Evolutionary conservation across 176 grass and related monocot genomes (phyloP).

Genomic region (Ampelocalamus luodianensis): DNA sequence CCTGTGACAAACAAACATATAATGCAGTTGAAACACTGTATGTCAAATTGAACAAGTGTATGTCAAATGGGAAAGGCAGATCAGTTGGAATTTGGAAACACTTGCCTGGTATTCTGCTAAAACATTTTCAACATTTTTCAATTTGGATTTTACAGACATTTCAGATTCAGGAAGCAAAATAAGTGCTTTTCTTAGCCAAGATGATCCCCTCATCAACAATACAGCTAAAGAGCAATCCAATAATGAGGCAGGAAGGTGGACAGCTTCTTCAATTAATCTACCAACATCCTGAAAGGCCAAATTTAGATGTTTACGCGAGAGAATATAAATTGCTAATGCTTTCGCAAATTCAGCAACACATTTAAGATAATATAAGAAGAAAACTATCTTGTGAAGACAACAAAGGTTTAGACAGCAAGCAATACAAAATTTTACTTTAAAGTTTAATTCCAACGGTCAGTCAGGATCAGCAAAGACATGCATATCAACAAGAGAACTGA

Average conservation of each 20-base stretch:
- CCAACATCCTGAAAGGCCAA: constrained; percentile 74
- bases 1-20: constrained; percentile 46
- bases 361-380: background rate
- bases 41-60: constrained; percentile 1
- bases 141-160: constrained; percentile 56
- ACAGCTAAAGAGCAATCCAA: constrained; percentile 47
- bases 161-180: constrained; percentile 57
- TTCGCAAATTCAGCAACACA: too few species aligned
- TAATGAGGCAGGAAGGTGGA: constrained; percentile 49
- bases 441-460: background rate
- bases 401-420: background rate
- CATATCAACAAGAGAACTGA: background rate
- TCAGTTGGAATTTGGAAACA: constrained; percentile 38
- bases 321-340: background rate
- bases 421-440: constrained; percentile 14
- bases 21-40: constrained; percentile 25
- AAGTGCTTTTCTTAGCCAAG: constrained; percentile 74
- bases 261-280: constrained; percentile 65
- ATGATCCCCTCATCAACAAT: constrained; percentile 57
- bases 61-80: constrained; percentile 18
- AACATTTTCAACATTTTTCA: constrained; percentile 65
- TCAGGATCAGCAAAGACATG: constrained; percentile 16
- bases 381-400: constrained; percentile 29
- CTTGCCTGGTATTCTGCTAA: constrained; percentile 71
- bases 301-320: constrained; percentile 31